These are phyloP conservation scores for Leishmania gerbilli DNA, from an alignment of 208 protist species.

Conservation along the genomic window DNA sequence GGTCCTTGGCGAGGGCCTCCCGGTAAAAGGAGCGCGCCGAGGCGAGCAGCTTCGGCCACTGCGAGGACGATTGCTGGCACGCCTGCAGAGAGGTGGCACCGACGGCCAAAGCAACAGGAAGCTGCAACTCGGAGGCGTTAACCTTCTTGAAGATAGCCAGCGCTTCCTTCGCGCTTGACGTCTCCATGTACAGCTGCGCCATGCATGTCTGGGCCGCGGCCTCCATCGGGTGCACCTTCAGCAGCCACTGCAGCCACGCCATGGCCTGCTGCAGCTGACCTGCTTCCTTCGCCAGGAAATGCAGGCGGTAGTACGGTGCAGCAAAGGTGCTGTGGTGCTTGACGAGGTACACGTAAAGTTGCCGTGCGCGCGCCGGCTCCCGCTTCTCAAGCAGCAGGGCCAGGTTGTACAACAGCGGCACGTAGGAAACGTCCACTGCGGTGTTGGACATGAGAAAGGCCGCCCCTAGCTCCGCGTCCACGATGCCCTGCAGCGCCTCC, in stretches of 20 bases:
- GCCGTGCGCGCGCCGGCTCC: conserved; percentile 44
- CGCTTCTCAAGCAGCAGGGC: conserved; percentile 63
- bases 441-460: conserved; percentile 43
- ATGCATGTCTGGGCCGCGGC: conserved; percentile 54
- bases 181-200: conserved; percentile 63
- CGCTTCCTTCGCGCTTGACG: conserved; percentile 40
- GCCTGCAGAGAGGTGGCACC: conserved; percentile 67
- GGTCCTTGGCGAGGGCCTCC: conserved; percentile 61
- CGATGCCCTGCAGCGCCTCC: conserved; percentile 68
- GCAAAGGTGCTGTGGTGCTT: conserved; percentile 72
- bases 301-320: conserved; percentile 74
- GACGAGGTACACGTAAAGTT: conserved; percentile 85
- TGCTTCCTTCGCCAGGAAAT: conserved; percentile 59
- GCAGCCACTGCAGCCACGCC: conserved; percentile 78
- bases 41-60: conserved; percentile 48
- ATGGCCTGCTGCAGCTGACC: conserved; percentile 66
- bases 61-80: conserved; percentile 56
- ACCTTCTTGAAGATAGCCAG: conserved; percentile 47
- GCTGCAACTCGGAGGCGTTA: conserved; percentile 32
- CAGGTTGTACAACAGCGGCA: conserved; percentile 85
- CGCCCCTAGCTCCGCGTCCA: conserved; percentile 71
- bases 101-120: conserved; percentile 59
- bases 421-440: conserved; percentile 40
- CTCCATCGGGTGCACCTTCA: conserved; percentile 65
- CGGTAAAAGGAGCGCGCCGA: conserved; percentile 49